Evolutionary conservation across 169 alveolate genomes (phyloP).

Genomic region (Plasmodium gallinaceum): DNA sequence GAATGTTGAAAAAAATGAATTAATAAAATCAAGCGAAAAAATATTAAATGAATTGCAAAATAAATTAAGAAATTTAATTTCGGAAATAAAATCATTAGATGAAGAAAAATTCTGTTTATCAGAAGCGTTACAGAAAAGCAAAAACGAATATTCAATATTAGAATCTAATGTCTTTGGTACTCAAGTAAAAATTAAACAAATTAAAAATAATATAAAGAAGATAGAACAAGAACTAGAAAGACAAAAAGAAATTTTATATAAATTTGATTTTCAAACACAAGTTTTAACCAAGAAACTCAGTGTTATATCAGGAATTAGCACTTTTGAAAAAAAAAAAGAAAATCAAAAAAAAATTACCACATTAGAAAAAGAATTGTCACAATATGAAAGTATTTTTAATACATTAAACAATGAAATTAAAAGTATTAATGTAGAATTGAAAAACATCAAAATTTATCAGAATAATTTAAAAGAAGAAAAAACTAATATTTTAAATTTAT

Average conservation of each 20-base stretch:
- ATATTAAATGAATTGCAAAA: slow-evolving; percentile 23
- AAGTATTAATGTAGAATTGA: slow-evolving; percentile 52
- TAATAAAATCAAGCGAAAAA: slow-evolving; percentile 40
- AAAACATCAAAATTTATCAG: slow-evolving; percentile 52
- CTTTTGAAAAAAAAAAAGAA: slow-evolving; percentile 72
- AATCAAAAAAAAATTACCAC: slow-evolving; percentile 48
- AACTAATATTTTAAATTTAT: background rate
- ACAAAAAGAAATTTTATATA: slow-evolving; percentile 70
- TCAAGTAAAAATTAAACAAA: slow-evolving; percentile 71
- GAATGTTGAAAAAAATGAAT: slow-evolving; percentile 38
- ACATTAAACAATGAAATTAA: slow-evolving; percentile 65
- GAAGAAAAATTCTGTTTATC: slow-evolving; percentile 54
- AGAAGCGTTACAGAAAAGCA: slow-evolving; percentile 39
- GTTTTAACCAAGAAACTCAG: slow-evolving; percentile 66
- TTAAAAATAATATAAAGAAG: slow-evolving; percentile 52
- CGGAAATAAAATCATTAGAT: slow-evolving; percentile 44
- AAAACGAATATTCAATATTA: slow-evolving; percentile 35
- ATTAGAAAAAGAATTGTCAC: slow-evolving; percentile 51
- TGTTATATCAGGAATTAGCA: slow-evolving; percentile 34
- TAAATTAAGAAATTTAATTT: slow-evolving; percentile 6
- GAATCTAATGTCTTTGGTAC: slow-evolving; percentile 70
- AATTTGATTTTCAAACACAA: slow-evolving; percentile 70
- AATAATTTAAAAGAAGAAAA: slow-evolving; percentile 31
- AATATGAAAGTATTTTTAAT: slow-evolving; percentile 48
- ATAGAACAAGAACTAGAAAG: slow-evolving; percentile 70